Base-by-base conservation (phyloP, 2,329 filamentous ascomycete genomes). In the Monascus ruber region DNA sequence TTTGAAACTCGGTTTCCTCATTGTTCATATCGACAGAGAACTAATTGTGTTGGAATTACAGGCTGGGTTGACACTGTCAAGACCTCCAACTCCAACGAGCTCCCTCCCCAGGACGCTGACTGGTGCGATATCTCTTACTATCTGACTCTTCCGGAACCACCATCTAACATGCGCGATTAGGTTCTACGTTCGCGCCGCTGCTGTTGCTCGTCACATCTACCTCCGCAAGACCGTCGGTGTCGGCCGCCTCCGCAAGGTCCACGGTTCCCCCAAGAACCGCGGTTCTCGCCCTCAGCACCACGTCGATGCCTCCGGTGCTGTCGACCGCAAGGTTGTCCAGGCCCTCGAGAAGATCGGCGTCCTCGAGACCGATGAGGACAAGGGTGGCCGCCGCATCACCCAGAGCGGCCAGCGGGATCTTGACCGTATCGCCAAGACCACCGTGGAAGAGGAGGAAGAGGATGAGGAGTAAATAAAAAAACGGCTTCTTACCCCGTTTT, bases 41-140 rank as follows among this genome's bases (percentile, higher is more conserved):
- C 17, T 17, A 3, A 17, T 17, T 46, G 45, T 53, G 25, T 31
- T 11, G 28, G 33, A 24, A 31, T 38, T 33, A 40, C 40, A 93
- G 87, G 86, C 76, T 96, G 89, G 89, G 89, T 95, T 70, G 91
- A 98, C 69, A 95, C 89, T 64, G 91, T 96, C 75, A 98, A 98
- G 84, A 95, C 89, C 58, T 89, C 86, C 62, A 78, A 82, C 66
- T 83, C 84, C 68, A 94, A 94, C 74, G 91, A 98, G 77, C 84
- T 98, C 59, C 89, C 89, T 63, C 91, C 89, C 63, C 88, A 96
- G 80, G 83, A 88, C 70, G 85, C 88, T 66, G 91, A 98, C 79
- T 98, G 91, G 91, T 93, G 85, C 81, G 25, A 24, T 31, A 31
- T 24, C 35, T 37, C 26, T 26, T n/a, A 11, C 26, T 31, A 28